phyloP scores from a whole-genome alignment of 306 rosid genomes.

The Gastrolobium villosum region DNA sequence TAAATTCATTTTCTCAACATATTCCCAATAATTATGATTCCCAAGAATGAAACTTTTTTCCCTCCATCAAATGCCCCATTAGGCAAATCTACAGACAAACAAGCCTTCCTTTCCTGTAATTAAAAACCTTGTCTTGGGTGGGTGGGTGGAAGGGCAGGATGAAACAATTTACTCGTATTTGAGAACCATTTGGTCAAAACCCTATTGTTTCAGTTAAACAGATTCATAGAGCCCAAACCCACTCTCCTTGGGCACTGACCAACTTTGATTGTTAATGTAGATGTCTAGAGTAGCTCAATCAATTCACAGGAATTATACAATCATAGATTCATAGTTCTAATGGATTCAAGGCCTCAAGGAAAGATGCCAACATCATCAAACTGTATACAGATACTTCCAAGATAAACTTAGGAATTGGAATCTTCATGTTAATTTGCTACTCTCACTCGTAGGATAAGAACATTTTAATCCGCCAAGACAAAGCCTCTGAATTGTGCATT shows the following conservation, averaged over 20 bases:
- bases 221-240: not conserved
- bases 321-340: conserved; percentile 38
- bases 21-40: no score
- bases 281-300: not conserved
- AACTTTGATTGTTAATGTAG: not conserved
- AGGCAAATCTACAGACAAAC: not conserved
- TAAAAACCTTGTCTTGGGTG: not conserved
- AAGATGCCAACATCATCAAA: conserved; percentile 39
- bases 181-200: not conserved
- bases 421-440: conserved; percentile 2
- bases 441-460: conserved; percentile 51
- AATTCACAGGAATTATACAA: conserved; percentile 3
- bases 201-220: not conserved
- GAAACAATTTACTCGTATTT: not conserved
- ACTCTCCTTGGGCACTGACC: not conserved
- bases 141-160: not conserved
- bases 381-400: conserved; percentile 7
- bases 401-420: not conserved
- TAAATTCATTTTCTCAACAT: no score
- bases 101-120: not conserved
- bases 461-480: conserved; percentile 77
- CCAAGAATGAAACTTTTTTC: no score
- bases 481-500: conserved; percentile 71
- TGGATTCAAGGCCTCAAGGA: conserved; percentile 4
- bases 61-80: no score